phyloP scores from a whole-genome alignment of 805 yeast genomes.

The Kazachstania taianensis region DNA sequence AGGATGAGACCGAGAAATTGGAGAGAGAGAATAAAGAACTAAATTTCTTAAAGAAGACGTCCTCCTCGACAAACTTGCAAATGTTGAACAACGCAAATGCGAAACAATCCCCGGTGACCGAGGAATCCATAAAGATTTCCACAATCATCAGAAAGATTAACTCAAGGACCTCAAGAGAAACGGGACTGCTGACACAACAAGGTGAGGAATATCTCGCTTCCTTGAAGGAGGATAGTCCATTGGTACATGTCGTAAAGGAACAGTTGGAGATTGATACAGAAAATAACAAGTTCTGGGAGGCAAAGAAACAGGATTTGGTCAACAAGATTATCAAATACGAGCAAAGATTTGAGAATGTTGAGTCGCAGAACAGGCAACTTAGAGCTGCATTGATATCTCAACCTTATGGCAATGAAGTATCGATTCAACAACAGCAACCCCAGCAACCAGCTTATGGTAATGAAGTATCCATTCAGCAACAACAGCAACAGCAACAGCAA shows the following conservation, averaged over 20 bases:
- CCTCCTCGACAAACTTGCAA: conserved; percentile 5
- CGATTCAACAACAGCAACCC: not conserved
- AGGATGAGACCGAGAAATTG: conserved; percentile 12
- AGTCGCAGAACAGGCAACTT: conserved; percentile 16
- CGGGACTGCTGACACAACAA: conserved; percentile 17
- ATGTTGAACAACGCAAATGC: not conserved
- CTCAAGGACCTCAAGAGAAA: conserved; percentile 17
- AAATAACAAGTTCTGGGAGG: conserved; percentile 19
- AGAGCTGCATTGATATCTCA: conserved; percentile 10
- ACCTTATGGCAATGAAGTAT: conserved; percentile 4
- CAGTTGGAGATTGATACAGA: conserved; percentile 20
- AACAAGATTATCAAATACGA: conserved; percentile 18
- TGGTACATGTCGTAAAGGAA: conserved; percentile 19
- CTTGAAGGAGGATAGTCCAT: conserved; percentile 15
- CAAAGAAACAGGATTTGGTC: conserved; percentile 12
- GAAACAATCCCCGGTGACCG: not conserved
- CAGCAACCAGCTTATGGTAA: not conserved
- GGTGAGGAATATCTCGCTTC: conserved; percentile 22
- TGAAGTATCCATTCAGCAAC: not conserved
- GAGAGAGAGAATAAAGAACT: conserved; percentile 19
- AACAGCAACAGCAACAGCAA: not conserved
- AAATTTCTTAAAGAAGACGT: conserved; percentile 12
- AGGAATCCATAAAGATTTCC: conserved; percentile 1
- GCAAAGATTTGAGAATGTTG: conserved; percentile 17
- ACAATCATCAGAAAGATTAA: conserved; percentile 15